Evolutionary conservation across 495 filamentous ascomycete species (phyloP), one percentile per base, ranked within the genome.

Genomic region (Hapsidospora chrysogenum): DNA sequence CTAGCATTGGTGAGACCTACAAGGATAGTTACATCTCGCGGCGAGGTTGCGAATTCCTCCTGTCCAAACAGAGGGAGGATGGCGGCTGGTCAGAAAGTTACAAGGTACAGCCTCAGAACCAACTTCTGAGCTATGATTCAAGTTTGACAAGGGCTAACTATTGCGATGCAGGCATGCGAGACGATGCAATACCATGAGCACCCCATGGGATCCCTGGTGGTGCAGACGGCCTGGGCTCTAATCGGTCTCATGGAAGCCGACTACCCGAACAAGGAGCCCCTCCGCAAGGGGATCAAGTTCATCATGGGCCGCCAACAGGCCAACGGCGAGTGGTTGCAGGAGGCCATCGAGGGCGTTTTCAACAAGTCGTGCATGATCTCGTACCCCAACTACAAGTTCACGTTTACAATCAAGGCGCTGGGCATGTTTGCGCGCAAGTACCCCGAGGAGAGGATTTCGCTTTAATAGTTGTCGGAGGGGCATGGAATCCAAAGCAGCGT

Each of bases 291-390:
- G 1, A 64, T 95, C 51, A 73, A 72, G 56, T 60, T 96, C 43
- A 65, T 97, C 31, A 86, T 94, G 77, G 58, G 64, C 7, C 69
- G 89, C 29, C 89, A 97, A 50, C 75, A 80, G 50, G 50, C 58
- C 3, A 92, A 92, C 51, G 89, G 89, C 10, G 85, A 93, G 60
- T 97, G 89, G 89, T 53, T 78, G 41, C 87, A 95, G 49, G 89
- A 97, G 57, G 76, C 74, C 0, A 95, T 97, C 45, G 89, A 97
- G 49, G 89, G 89, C 5, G 89, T 97, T 9, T 97, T 97, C 62
- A 97, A 97, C 58, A 93, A 95, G 61, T 92, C 76, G 48, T 95
- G 89, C 57, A 96, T 96, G 87, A 97, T 97, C 37, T 89, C 87
- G 3, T 97, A 97, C 49, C 89, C 89, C 38, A 97, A 97, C 60